Base-by-base conservation (phyloP, 1,139 yeast genomes). In the Trichomonascaceae sp. region DNA sequence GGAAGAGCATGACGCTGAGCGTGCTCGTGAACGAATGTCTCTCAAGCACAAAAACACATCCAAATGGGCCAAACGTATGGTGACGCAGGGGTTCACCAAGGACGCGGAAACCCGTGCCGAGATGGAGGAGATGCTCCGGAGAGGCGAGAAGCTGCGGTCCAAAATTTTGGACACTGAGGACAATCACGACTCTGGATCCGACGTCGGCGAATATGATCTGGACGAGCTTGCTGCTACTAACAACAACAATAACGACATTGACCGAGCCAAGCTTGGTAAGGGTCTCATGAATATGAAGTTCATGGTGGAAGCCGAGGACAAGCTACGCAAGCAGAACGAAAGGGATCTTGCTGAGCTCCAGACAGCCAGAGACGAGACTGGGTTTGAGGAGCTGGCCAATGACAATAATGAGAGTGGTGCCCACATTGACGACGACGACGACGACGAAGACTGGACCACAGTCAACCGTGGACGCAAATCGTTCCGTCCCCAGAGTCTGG, bases 281-380 rank as follows among this genome's bases (percentile, higher is more conserved):
- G 96, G 97, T 39, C 77, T 89, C 17, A 60, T 87, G 63, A 79
- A 75, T 31, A 89, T 89, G 97, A 93, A 85, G 45, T 89, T 89
- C 55, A 85, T 87, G 95, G 76, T 70, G 46, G 79, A 77, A 43
- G 96, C 95, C 2, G 89, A 77, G 43, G 76, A 73, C 16, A 38
- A 46, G 33, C 69, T 74, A 48, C 68, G 71, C 43, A 69, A 61
- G 38, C 70, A 66, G 30, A 80, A 79, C 52, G 57, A 65, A 36
- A 64, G 65, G 42, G 69, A 69, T 28, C 52, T 76, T 31, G 71
- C 66, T 36, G 60, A 61, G 32, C 53, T 84, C 39, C 66, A 69
- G 43, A 62, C 43, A n/a, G 45, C 44, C 11, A 39, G 45, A 39
- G 64, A 61, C 17, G 55, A 58, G 27, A 74, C 68, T 16, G 67